Percentiles rank a stretch among this genome's conserved stretches.
phyloP scores from a whole-genome alignment of 768 basidiomycete species.

The Holtermanniella nyarrowii region DNA sequence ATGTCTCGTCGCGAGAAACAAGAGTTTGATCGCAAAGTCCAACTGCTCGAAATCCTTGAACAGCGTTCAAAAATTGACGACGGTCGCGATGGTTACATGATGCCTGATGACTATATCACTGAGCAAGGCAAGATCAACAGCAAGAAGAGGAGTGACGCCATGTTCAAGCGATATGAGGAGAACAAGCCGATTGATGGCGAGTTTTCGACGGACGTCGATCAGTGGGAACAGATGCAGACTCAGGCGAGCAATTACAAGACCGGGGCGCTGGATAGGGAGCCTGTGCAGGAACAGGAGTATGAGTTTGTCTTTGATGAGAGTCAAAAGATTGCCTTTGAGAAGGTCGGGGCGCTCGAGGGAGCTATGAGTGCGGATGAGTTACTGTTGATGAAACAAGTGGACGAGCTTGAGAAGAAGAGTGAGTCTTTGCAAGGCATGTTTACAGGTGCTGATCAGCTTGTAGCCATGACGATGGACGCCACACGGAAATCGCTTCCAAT shows the following conservation, averaged over 20 bases:
- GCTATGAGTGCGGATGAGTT: constrained; percentile 74
- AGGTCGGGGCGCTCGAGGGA: constrained; percentile 58
- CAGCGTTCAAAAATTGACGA: constrained; percentile 90
- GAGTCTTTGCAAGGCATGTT: constrained; percentile 22
- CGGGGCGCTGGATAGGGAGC: constrained; percentile 81
- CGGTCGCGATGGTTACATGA: constrained; percentile 87
- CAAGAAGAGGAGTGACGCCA: constrained; percentile 83
- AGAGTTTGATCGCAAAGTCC: constrained; percentile 85
- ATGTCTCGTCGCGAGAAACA: constrained; percentile 69
- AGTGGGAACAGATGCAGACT: constrained; percentile 92
- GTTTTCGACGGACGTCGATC: constrained; percentile 92
- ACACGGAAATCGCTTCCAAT: constrained; percentile 89
- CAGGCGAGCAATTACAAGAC: constrained; percentile 77
- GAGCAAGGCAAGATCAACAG: constrained; percentile 97
- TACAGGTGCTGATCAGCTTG: background rate
- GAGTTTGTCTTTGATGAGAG: constrained; percentile 98
- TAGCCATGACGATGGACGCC: constrained; percentile 82
- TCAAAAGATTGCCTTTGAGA: constrained; percentile 90
- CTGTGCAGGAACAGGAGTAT: constrained; percentile 65
- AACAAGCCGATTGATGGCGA: constrained; percentile 61
- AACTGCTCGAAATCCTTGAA: constrained; percentile 80
- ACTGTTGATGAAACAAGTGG: constrained; percentile 73
- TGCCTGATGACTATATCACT: constrained; percentile 96
- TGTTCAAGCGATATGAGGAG: constrained; percentile 93
- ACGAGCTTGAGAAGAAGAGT: constrained; percentile 85